These are phyloP conservation scores for Trichoderma hamatum DNA, from an alignment of 2,329 filamentous ascomycete species.

Conservation along the genomic window DNA sequence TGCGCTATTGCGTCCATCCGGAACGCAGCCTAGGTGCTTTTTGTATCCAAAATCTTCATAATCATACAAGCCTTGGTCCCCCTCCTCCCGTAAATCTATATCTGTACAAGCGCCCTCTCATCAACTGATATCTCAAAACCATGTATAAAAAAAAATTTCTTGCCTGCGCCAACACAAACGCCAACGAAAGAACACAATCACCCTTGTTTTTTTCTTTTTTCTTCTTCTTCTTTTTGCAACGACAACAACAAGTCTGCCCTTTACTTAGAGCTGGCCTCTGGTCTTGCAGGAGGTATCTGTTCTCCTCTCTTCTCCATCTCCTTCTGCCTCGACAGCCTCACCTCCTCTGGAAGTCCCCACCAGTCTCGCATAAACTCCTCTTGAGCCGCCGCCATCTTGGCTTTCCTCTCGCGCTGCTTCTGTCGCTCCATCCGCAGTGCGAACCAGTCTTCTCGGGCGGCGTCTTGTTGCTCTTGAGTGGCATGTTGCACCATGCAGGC, in stretches of 20 bases:
- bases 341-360: slow-evolving; percentile 65
- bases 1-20: slow-evolving; percentile 2
- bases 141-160: background rate
- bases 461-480: slow-evolving; percentile 82
- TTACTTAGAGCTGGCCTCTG: slow-evolving; percentile 6
- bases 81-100: slow-evolving; percentile 1
- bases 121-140: background rate
- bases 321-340: slow-evolving; percentile 52
- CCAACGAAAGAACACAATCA: background rate
- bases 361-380: slow-evolving; percentile 68
- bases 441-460: slow-evolving; percentile 93
- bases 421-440: slow-evolving; percentile 71
- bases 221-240: background rate
- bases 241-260: background rate
- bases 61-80: slow-evolving; percentile 14
- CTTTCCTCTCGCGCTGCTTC: slow-evolving; percentile 66
- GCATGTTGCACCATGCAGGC: slow-evolving; percentile 87
- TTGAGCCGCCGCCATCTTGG: slow-evolving; percentile 61
- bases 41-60: slow-evolving; percentile 6
- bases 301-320: slow-evolving; percentile 60
- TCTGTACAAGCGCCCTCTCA: slow-evolving; percentile 8
- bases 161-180: slow-evolving; percentile 18
- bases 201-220: background rate
- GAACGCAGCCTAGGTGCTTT: background rate
- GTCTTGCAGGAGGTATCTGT: slow-evolving; percentile 43